A percentile compares a stretch with the other conserved stretches of the same genome.
phyloP scores from a whole-genome alignment of 495 filamentous ascomycete genomes.

The Aspergillus affinis region DNA sequence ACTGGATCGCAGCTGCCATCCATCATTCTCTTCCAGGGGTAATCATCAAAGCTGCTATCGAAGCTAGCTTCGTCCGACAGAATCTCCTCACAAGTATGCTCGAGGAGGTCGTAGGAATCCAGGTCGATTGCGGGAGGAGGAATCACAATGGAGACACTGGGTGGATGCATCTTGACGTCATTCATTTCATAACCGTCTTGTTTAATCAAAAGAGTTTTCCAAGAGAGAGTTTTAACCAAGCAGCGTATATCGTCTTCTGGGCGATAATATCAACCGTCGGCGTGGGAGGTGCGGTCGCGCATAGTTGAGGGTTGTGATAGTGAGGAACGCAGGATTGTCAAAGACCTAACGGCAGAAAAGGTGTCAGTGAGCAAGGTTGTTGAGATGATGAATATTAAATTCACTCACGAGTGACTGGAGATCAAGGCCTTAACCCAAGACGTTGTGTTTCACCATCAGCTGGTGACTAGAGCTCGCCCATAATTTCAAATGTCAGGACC shows the following conservation, averaged over 20 bases:
- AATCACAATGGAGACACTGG: constrained; percentile 21
- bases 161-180: background rate
- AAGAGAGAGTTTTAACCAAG: background rate
- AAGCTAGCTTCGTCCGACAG: constrained; percentile 26
- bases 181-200: background rate
- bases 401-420: background rate
- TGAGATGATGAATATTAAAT: background rate
- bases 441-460: too few species aligned
- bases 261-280: background rate
- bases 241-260: background rate
- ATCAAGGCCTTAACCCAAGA: background rate
- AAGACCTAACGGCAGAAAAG: background rate
- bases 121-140: constrained; percentile 22
- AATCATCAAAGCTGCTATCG: constrained; percentile 20
- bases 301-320: background rate
- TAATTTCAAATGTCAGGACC: background rate
- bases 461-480: background rate
- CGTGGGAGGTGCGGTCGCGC: background rate
- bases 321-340: background rate
- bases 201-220: background rate
- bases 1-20: constrained; percentile 5
- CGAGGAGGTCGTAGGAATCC: constrained; percentile 21
- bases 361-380: background rate
- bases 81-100: constrained; percentile 24
- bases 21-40: constrained; percentile 5